Evolutionary conservation across 2,329 filamentous ascomycete species (phyloP), one percentile per base, ranked within the genome.

Genomic region (Lachnellula subtilissima): DNA sequence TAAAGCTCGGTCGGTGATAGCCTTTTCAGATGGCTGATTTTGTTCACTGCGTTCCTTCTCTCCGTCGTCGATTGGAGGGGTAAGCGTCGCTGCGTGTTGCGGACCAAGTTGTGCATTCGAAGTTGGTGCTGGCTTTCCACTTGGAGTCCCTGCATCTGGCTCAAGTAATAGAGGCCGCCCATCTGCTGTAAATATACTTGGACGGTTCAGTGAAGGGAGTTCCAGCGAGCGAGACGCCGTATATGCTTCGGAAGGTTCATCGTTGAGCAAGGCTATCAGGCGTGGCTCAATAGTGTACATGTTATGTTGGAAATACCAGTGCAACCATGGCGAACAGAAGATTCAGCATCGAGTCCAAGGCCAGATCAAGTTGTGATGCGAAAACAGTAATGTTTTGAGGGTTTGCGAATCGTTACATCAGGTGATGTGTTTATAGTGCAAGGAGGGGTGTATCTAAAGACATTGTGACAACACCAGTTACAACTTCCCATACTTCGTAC

Each of bases 221-320:
- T 82, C 79, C 65, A 77, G 72, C 59, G 75, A 64, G 72, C 74
- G 64, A 48, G 64, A 51, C 8, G 76, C 40, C 15, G 52, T 39
- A 46, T 57, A 59, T 14, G 52, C 43, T 45, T 64, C 58, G 60
- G 75, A 74, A 43, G 75, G 75, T 49, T 76, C 76, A 65, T 83
- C 79, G 71, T 86, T 86, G 66, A 86, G 75, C 62, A 86, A 73
- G 69, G 85, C 82, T 68, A 85, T 86, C 63, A 86, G 76, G 68
- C 83, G 81, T 68, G 83, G 83, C 77, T 86, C 83, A 73, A 86
- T 86, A 67, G 82, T 85, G 58, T 66, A 64, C 66, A 69, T 69
- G 51, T 53, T 60, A 56, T 48, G 22, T 48, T 25, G 45, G 45
- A 23, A 28, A 48, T 22, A 17, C 23, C 45, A 17, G n/a, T 48